Conservation (phyloP, 495 filamentous ascomycete species). For the Annulohypoxylon stygium region DNA sequence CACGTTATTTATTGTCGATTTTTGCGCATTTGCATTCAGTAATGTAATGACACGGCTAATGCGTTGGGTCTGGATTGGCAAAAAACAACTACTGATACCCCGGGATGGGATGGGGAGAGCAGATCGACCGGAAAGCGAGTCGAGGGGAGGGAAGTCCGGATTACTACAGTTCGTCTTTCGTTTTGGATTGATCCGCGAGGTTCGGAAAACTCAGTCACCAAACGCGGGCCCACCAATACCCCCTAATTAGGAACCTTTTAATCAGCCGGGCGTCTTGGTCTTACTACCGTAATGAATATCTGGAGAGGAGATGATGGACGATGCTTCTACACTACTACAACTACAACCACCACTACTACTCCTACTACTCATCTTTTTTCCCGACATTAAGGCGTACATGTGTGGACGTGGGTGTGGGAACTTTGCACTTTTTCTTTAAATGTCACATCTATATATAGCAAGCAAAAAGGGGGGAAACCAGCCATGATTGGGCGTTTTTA, state of each 20-base stretch:
- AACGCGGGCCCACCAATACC: constrained; percentile 33
- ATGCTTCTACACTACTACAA: constrained; percentile 3
- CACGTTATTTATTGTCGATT: constrained; percentile 31
- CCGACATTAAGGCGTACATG: constrained; percentile 14
- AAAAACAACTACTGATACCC: constrained; percentile 58
- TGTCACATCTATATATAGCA: constrained; percentile 24
- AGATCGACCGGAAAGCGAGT: constrained; percentile 20
- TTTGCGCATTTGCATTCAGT: constrained; percentile 41
- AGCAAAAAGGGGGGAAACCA: constrained; percentile 2
- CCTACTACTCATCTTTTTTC: not conserved
- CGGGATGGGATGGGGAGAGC: constrained; percentile 43
- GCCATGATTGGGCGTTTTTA: constrained; percentile 16
- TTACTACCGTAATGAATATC: constrained; percentile 24
- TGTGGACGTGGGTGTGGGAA: not conserved
- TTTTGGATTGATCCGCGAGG: constrained; percentile 31
- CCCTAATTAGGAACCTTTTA: constrained; percentile 25
- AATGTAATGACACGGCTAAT: constrained; percentile 52
- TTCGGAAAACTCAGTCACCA: constrained; percentile 24
- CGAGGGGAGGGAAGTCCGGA: constrained; percentile 18
- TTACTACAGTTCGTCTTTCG: constrained; percentile 31
- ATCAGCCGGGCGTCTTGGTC: constrained; percentile 32
- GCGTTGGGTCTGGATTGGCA: constrained; percentile 46
- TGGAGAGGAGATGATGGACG: constrained; percentile 20
- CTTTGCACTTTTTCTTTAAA: not conserved
- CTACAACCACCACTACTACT: no score